Evolutionary conservation across 179 eudicot species (phyloP).

Genomic region (Vitellaria paradoxa): DNA sequence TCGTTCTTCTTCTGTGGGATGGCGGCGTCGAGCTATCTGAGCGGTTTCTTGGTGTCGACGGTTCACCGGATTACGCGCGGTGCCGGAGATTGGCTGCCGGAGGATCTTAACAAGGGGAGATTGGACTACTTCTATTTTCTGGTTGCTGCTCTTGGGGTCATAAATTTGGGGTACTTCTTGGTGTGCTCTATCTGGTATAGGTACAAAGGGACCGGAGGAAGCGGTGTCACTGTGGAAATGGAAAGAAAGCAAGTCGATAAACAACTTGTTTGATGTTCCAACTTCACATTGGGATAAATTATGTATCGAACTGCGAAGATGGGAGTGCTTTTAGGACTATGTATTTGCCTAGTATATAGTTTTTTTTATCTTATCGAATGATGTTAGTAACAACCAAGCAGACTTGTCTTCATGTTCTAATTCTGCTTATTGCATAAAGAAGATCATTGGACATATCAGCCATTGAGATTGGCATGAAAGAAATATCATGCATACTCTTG

Average conservation of each 20-base stretch:
- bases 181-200: constrained; percentile 45
- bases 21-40: constrained; percentile 48
- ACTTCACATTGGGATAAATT: not conserved
- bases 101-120: constrained; percentile 62
- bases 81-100: constrained; percentile 49
- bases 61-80: constrained; percentile 41
- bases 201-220: constrained; percentile 42
- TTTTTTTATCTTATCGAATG: not conserved
- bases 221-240: constrained; percentile 17
- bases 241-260: constrained; percentile 22
- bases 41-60: constrained; percentile 38
- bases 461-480: too few species aligned
- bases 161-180: constrained; percentile 43
- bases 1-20: constrained; percentile 43
- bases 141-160: constrained; percentile 33
- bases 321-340: not conserved
- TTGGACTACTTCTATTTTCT: constrained; percentile 54
- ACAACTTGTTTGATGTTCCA: constrained; percentile 15
- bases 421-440: too few species aligned
- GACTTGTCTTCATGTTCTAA: not conserved
- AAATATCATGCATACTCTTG: too few species aligned
- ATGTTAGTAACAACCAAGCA: not conserved
- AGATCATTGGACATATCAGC: too few species aligned
- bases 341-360: too few species aligned
- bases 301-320: not conserved